Evolutionary conservation across 2,329 filamentous ascomycete species (phyloP).

Genomic region (Hymenoscyphus linearis): DNA sequence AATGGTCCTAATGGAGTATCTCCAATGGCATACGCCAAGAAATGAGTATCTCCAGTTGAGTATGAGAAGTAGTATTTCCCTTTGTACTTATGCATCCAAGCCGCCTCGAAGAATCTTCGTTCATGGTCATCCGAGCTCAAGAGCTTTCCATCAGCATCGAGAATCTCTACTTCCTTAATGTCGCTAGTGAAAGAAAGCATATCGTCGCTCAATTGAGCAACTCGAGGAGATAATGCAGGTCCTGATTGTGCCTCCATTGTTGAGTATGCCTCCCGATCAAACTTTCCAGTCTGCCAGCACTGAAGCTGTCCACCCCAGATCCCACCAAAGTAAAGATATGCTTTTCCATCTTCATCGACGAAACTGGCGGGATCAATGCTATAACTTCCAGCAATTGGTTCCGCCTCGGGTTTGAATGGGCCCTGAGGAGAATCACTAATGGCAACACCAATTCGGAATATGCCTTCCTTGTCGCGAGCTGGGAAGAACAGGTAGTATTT

Average conservation of each 20-base stretch:
- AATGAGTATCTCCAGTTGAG: slow-evolving; percentile 74
- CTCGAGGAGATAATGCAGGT: slow-evolving; percentile 60
- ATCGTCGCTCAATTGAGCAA: slow-evolving; percentile 56
- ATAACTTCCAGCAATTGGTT: slow-evolving; percentile 63
- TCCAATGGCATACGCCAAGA: slow-evolving; percentile 62
- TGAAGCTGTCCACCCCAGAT: slow-evolving; percentile 79
- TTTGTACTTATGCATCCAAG: slow-evolving; percentile 71
- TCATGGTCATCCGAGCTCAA: slow-evolving; percentile 65
- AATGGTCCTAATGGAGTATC: slow-evolving; percentile 65
- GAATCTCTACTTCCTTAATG: slow-evolving; percentile 57
- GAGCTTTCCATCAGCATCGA: slow-evolving; percentile 55
- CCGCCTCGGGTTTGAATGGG: slow-evolving; percentile 61
- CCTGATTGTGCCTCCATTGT: slow-evolving; percentile 56
- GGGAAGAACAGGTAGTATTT: slow-evolving; percentile 77
- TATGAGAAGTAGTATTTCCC: slow-evolving; percentile 72
- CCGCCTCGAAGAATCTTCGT: slow-evolving; percentile 72
- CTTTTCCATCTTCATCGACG: slow-evolving; percentile 64
- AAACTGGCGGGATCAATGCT: slow-evolving; percentile 74
- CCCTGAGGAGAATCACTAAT: slow-evolving; percentile 58
- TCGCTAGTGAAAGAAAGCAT: slow-evolving; percentile 57
- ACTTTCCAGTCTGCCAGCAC: slow-evolving; percentile 59
- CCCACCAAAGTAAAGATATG: slow-evolving; percentile 71
- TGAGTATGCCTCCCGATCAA: slow-evolving; percentile 49
- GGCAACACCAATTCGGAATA: slow-evolving; percentile 74
- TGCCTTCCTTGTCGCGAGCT: slow-evolving; percentile 61